Conservation (phyloP, 2,329 filamentous ascomycete genomes). For the Fusarium oligoseptatum region DNA sequence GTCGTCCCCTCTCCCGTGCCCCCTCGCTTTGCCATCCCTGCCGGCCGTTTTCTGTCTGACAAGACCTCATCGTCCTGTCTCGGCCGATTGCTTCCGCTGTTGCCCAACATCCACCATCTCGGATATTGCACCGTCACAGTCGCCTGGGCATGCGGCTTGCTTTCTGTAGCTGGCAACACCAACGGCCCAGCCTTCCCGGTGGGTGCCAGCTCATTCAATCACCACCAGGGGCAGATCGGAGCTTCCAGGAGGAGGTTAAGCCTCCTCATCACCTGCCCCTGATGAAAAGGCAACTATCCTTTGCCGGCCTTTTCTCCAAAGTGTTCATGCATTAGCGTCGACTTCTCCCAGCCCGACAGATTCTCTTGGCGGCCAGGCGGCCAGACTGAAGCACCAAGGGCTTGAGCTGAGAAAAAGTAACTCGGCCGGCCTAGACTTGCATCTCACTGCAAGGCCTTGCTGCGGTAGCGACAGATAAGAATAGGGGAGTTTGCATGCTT, state of each 20-base stretch:
- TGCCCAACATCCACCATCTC: slow-evolving; percentile 10
- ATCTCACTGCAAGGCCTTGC: slow-evolving; percentile 26
- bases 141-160: not conserved
- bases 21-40: slow-evolving; percentile 10
- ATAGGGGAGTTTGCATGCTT: slow-evolving; percentile 46
- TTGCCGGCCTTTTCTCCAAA: slow-evolving; percentile 22
- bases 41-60: slow-evolving; percentile 27
- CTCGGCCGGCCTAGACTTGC: slow-evolving; percentile 25
- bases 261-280: slow-evolving; percentile 11
- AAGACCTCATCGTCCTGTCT: slow-evolving; percentile 18
- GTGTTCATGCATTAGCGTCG: slow-evolving; percentile 38
- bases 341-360: slow-evolving; percentile 15
- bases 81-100: slow-evolving; percentile 24
- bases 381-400: slow-evolving; percentile 13
- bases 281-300: slow-evolving; percentile 2
- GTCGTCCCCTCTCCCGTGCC: slow-evolving; percentile 2
- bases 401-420: slow-evolving; percentile 20
- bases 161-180: not conserved
- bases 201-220: not conserved
- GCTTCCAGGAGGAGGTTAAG: not conserved
- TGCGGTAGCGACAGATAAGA: slow-evolving; percentile 36
- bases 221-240: not conserved
- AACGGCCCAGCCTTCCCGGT: not conserved
- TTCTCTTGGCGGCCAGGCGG: slow-evolving; percentile 19
- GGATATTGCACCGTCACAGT: slow-evolving; percentile 7